Percentiles rank a stretch among this genome's conserved stretches.
These are phyloP conservation scores for Lasiodiplodia hormozganensis DNA, from an alignment of 2,329 filamentous ascomycete species.

Conservation along the genomic window DNA sequence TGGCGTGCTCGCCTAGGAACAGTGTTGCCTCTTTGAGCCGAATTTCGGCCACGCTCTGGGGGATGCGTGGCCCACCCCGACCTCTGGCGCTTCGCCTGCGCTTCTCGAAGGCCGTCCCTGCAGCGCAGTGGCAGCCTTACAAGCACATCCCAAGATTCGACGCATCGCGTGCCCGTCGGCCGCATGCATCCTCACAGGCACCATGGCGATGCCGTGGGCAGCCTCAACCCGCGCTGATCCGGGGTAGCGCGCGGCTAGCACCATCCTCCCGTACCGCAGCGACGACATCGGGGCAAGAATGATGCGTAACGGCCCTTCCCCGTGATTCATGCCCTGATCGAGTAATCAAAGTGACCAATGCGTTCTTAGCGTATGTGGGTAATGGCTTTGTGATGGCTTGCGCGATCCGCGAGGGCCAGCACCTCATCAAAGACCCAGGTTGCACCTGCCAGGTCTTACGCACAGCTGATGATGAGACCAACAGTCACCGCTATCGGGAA, in stretches of 20 bases:
- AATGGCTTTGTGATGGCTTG: constrained; percentile 27
- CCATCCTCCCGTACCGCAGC: constrained; percentile 14
- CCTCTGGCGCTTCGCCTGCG: not conserved
- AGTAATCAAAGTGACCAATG: constrained; percentile 19
- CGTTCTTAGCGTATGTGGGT: constrained; percentile 29
- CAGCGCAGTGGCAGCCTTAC: not conserved
- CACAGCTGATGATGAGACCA: not conserved
- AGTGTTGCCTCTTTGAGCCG: constrained; percentile 12
- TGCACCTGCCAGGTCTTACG: constrained; percentile 12
- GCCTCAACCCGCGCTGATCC: constrained; percentile 18
- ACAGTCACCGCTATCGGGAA: not conserved
- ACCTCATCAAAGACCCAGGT: constrained; percentile 26
- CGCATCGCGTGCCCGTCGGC: not conserved
- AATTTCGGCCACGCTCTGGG: not conserved
- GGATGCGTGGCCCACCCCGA: constrained; percentile 1
- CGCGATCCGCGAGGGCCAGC: constrained; percentile 29
- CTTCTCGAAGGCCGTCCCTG: not conserved
- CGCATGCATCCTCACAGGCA: not conserved
- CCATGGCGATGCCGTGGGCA: not conserved
- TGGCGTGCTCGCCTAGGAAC: constrained; percentile 8
- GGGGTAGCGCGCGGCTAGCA: constrained; percentile 5
- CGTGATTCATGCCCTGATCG: constrained; percentile 25
- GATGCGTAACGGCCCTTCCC: constrained; percentile 19
- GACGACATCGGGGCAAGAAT: constrained; percentile 22
- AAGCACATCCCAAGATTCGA: not conserved